Percentiles rank a stretch among this genome's conserved stretches.
Conservation (phyloP, 2,329 filamentous ascomycete genomes). For the Sclerotinia minor region DNA sequence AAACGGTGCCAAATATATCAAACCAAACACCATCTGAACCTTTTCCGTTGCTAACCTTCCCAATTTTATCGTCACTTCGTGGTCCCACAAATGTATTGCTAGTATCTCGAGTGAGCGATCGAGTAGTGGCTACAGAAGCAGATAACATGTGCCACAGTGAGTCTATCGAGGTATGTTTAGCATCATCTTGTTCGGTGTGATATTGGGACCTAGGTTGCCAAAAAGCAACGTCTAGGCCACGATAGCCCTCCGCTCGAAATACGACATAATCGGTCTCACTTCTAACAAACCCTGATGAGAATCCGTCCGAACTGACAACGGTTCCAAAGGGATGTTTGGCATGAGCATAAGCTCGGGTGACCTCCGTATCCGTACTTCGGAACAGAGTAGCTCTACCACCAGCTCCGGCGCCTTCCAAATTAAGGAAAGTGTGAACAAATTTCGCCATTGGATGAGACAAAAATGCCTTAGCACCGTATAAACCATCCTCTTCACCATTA, state of each 20-base stretch:
- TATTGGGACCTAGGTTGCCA: slow-evolving; percentile 83
- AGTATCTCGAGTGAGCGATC: slow-evolving; percentile 67
- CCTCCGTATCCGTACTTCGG: slow-evolving; percentile 81
- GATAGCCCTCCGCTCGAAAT: slow-evolving; percentile 76
- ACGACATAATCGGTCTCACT: slow-evolving; percentile 90
- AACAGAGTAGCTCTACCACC: slow-evolving; percentile 87
- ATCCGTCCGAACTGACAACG: slow-evolving; percentile 80
- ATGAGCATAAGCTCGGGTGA: slow-evolving; percentile 74
- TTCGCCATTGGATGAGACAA: slow-evolving; percentile 77
- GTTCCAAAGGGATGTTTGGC: slow-evolving; percentile 78
- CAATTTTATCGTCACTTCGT: slow-evolving; percentile 54
- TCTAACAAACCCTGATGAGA: slow-evolving; percentile 72
- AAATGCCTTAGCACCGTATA: slow-evolving; percentile 85
- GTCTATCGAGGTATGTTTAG: slow-evolving; percentile 68
- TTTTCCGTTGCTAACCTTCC: slow-evolving; percentile 65
- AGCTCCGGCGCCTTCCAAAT: slow-evolving; percentile 91
- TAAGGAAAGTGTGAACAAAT: slow-evolving; percentile 85
- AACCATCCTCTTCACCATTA: slow-evolving; percentile 91
- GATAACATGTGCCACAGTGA: slow-evolving; percentile 96
- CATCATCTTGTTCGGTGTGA: slow-evolving; percentile 87
- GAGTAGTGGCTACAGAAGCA: slow-evolving; percentile 72
- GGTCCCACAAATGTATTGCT: slow-evolving; percentile 65
- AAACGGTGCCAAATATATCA: slow-evolving; percentile 78
- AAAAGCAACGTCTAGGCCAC: slow-evolving; percentile 90
- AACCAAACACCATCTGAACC: slow-evolving; percentile 84